Evolutionary conservation across 495 filamentous ascomycete species (phyloP).

Genomic region (Penicillium riverlandense): DNA sequence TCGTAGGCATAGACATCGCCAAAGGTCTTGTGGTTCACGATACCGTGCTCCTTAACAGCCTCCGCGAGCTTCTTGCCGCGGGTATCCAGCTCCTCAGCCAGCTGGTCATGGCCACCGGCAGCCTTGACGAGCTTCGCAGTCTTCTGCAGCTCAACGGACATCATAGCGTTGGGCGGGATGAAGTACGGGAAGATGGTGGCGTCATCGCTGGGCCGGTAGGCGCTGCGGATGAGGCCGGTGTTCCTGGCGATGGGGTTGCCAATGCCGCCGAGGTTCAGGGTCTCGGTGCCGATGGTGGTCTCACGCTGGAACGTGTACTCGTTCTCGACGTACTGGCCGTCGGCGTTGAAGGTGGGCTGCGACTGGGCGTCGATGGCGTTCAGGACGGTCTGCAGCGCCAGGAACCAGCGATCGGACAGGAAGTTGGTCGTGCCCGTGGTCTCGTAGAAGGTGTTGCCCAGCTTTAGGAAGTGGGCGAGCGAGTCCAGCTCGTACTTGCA

Average conservation of each 20-base stretch:
- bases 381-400: slow-evolving; percentile 68
- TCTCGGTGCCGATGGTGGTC: slow-evolving; percentile 83
- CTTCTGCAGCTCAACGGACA: slow-evolving; percentile 81
- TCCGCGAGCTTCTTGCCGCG: slow-evolving; percentile 62
- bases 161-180: slow-evolving; percentile 94
- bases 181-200: slow-evolving; percentile 94
- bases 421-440: slow-evolving; percentile 72
- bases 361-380: slow-evolving; percentile 70
- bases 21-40: slow-evolving; percentile 74
- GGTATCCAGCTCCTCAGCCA: slow-evolving; percentile 47
- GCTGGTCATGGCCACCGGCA: slow-evolving; percentile 44
- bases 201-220: slow-evolving; percentile 95
- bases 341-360: slow-evolving; percentile 65
- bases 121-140: slow-evolving; percentile 60
- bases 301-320: slow-evolving; percentile 79
- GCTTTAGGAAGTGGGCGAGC: slow-evolving; percentile 79
- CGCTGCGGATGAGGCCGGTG: slow-evolving; percentile 81
- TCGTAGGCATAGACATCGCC: slow-evolving; percentile 94
- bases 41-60: slow-evolving; percentile 83
- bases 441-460: slow-evolving; percentile 80
- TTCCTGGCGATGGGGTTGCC: slow-evolving; percentile 85
- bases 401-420: slow-evolving; percentile 70
- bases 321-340: slow-evolving; percentile 58
- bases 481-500: slow-evolving; percentile 99
- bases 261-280: slow-evolving; percentile 69